phyloP scores from a whole-genome alignment of 495 filamentous ascomycete genomes.

The Amorphotheca resinae region DNA sequence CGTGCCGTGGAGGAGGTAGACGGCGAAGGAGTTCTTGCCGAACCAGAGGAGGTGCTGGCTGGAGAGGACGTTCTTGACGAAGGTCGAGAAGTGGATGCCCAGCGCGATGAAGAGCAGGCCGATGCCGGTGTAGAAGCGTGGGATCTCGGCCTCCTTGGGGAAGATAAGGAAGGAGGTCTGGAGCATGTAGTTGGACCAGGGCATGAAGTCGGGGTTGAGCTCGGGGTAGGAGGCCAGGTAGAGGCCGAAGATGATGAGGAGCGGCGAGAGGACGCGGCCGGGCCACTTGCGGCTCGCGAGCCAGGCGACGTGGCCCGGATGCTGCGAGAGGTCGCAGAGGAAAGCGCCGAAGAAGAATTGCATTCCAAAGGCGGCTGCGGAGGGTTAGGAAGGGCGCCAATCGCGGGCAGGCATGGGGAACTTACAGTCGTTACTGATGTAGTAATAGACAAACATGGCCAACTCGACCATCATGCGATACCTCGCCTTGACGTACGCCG shows the following conservation, averaged over 20 bases:
- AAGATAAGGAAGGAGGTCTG: slow-evolving; percentile 37
- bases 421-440: slow-evolving; percentile 35
- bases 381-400: slow-evolving; percentile 8
- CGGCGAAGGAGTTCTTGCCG: slow-evolving; percentile 54
- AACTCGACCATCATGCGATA: slow-evolving; percentile 42
- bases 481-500: slow-evolving; percentile 41
- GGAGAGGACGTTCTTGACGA: slow-evolving; percentile 40
- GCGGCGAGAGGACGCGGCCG: slow-evolving; percentile 30
- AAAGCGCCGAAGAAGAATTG: slow-evolving; percentile 55
- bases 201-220: slow-evolving; percentile 40
- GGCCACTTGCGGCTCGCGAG: slow-evolving; percentile 33
- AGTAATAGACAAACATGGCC: slow-evolving; percentile 40
- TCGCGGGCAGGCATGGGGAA: not conserved
- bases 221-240: slow-evolving; percentile 49
- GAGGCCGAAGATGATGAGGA: slow-evolving; percentile 37
- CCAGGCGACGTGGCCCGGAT: slow-evolving; percentile 37
- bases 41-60: slow-evolving; percentile 50
- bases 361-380: slow-evolving; percentile 40
- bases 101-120: slow-evolving; percentile 43
- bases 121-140: slow-evolving; percentile 40
- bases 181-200: slow-evolving; percentile 44
- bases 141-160: slow-evolving; percentile 39
- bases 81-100: slow-evolving; percentile 44
- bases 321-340: slow-evolving; percentile 47
- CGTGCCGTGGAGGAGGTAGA: slow-evolving; percentile 55